Base-by-base conservation (phyloP, 495 filamentous ascomycete genomes). In the Penicillium antarcticum region DNA sequence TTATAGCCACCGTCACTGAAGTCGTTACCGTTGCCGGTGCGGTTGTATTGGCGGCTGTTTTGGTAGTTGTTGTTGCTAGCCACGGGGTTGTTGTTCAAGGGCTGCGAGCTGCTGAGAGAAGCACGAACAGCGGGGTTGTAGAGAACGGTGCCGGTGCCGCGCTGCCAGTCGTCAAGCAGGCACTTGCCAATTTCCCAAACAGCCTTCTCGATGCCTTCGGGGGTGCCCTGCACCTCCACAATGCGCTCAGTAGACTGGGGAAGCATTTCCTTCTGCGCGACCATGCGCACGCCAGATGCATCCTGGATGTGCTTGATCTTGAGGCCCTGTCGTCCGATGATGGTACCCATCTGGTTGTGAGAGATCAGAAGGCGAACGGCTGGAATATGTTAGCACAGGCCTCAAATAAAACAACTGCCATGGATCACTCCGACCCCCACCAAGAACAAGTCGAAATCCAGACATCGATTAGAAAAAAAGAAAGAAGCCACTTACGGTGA, bases 231-330 rank as follows among this genome's bases (percentile, higher is more conserved):
- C 43, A 98, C 88, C 66, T 97, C 95, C 47, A 98, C 95, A 57
- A 98, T 89, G 40, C 94, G 87, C 74, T 98, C 94, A n/a, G 94
- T 98, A 11, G 94, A 98, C 68, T 97, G 94, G 21, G 94, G 94
- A 29, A 97, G 85, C 94, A 98, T 97, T 64, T 98, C 94, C 74
- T 98, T 98, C 69, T 97, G 92, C 42, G 94, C 94, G 29, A 97
- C 91, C 94, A 98, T 97, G 58, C 94, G 89, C 49, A 97, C 92
- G 54, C 92, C 91, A 3, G 95, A 97, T 10, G 86, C 85, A 72
- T 98, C 95, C 69, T 98, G 94, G 60, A 98, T 98, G 69, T 96
- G 88, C 80, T 98, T 98, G 77, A 98, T 98, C 77, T 97, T 97
- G 52, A 95, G 79, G 38, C 94, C 94, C 74, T 91, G 87, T 45